phyloP scores from a whole-genome alignment of 306 rosid genomes.

The Rubus parviflorus region DNA sequence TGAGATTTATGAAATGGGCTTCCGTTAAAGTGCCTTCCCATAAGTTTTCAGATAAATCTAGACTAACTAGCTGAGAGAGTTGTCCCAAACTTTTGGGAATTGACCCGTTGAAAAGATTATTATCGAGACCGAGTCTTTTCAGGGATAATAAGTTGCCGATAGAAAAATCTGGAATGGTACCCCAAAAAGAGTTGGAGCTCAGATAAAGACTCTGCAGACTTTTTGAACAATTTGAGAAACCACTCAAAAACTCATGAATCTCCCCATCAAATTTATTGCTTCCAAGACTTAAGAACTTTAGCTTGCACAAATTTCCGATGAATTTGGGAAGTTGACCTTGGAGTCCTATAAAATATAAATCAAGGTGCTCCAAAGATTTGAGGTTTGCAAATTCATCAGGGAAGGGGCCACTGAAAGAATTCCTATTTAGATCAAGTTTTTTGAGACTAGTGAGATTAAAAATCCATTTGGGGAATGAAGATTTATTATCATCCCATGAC shows the following conservation, averaged over 20 bases:
- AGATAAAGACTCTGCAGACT: background rate
- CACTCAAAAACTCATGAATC: constrained; percentile 1
- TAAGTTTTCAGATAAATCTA: background rate
- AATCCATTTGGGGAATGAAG: background rate
- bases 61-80: background rate
- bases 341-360: background rate
- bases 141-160: constrained; percentile 15
- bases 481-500: background rate
- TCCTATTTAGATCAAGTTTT: background rate
- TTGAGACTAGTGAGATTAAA: background rate
- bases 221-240: background rate
- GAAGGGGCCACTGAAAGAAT: background rate
- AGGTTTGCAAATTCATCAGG: constrained; percentile 1
- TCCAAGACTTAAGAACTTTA: constrained; percentile 6
- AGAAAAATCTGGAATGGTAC: constrained; percentile 20
- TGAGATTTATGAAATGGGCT: constrained; percentile 22
- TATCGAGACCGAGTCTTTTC: constrained; percentile 2
- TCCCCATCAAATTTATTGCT: background rate
- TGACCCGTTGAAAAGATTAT: constrained; percentile 15
- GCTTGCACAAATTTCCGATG: constrained; percentile 14
- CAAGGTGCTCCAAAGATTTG: background rate
- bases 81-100: constrained; percentile 32
- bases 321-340: background rate
- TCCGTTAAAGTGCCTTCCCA: constrained; percentile 14
- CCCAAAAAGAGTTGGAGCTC: background rate